A percentile compares a stretch with the other conserved stretches of the same genome.
phyloP scores from a whole-genome alignment of 2,329 filamentous ascomycete genomes.

The Botrytis fabae region DNA sequence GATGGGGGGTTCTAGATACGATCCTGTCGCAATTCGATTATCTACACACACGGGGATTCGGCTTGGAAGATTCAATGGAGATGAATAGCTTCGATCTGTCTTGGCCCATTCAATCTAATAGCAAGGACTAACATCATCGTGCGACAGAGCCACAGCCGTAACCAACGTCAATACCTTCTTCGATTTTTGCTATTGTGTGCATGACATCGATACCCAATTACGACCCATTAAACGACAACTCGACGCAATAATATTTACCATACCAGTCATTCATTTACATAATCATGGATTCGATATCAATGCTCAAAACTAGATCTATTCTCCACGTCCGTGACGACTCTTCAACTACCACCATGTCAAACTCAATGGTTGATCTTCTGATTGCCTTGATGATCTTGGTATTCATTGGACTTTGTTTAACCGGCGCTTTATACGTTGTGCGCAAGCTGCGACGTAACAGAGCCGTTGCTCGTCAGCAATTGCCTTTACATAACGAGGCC shows the following conservation, averaged over 20 bases:
- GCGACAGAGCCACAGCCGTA: slow-evolving; percentile 6
- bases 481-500: slow-evolving; percentile 68
- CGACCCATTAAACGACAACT: slow-evolving; percentile 13
- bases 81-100: not conserved
- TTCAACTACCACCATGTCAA: slow-evolving; percentile 50
- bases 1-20: not conserved
- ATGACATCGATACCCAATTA: slow-evolving; percentile 17
- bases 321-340: slow-evolving; percentile 51
- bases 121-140: slow-evolving; percentile 4
- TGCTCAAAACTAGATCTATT: slow-evolving; percentile 40
- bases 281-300: slow-evolving; percentile 34
- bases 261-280: slow-evolving; percentile 18
- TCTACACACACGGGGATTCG: not conserved
- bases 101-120: not conserved
- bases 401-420: slow-evolving; percentile 67
- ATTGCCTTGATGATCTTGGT: slow-evolving; percentile 77
- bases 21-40: not conserved
- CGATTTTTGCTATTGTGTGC: slow-evolving; percentile 5
- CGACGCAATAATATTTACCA: slow-evolving; percentile 2
- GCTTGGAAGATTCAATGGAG: not conserved
- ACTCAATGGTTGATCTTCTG: slow-evolving; percentile 71
- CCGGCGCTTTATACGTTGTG: slow-evolving; percentile 69
- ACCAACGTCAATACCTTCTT: slow-evolving; percentile 14
- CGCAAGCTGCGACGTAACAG: slow-evolving; percentile 60
- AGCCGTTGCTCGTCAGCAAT: slow-evolving; percentile 51